These are phyloP conservation scores for Crotalaria pallida DNA, from an alignment of 306 rosid species.

Conservation along the genomic window DNA sequence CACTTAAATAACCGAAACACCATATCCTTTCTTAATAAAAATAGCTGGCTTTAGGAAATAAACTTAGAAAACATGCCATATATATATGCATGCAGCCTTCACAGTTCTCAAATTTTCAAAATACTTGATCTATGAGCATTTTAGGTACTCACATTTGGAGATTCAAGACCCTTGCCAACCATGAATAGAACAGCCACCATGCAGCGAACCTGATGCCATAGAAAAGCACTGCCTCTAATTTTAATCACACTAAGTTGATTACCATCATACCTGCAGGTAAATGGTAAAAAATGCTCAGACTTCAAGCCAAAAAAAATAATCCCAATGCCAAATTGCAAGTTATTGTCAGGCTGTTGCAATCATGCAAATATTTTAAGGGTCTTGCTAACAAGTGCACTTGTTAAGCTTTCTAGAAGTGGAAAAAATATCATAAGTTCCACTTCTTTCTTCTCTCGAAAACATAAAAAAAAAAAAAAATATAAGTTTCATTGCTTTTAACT, in stretches of 20 bases:
- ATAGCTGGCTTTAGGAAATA: background rate
- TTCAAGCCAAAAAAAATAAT: slow-evolving; percentile 10
- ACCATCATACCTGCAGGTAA: slow-evolving; percentile 55
- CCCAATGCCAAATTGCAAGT: background rate
- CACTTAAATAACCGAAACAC: background rate
- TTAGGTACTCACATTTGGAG: slow-evolving; percentile 65
- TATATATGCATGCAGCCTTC: background rate
- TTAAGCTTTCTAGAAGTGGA: too few species aligned
- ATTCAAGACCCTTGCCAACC: slow-evolving; percentile 86
- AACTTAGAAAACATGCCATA: background rate
- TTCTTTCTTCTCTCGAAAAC: too few species aligned
- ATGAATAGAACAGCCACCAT: slow-evolving; percentile 80
- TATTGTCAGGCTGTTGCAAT: background rate
- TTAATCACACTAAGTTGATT: slow-evolving; percentile 70
- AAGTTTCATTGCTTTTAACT: too few species aligned
- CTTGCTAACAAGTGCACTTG: too few species aligned
- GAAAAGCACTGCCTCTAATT: slow-evolving; percentile 85
- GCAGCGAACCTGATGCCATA: slow-evolving; percentile 98
- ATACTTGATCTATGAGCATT: slow-evolving; percentile 13
- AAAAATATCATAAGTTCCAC: too few species aligned
- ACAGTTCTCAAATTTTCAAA: slow-evolving; percentile 4
- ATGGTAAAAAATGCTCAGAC: slow-evolving; percentile 1
- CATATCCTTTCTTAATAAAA: background rate
- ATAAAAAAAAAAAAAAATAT: too few species aligned
- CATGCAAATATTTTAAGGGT: background rate